phyloP scores from a whole-genome alignment of 805 yeast species.

The Metschnikowia continentalis region DNA sequence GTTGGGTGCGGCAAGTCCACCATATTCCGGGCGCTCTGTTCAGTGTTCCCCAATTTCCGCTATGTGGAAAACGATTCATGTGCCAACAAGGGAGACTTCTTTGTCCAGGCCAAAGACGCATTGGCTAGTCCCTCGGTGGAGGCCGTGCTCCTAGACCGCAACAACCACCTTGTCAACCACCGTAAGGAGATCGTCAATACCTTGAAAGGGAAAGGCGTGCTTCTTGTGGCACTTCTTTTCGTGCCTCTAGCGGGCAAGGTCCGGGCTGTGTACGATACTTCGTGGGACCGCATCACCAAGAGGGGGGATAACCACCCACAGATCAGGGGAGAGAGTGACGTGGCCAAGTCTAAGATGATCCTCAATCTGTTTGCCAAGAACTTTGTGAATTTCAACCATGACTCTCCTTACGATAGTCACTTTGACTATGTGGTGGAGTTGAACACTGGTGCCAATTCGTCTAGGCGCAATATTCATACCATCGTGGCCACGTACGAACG shows the following conservation, averaged over 20 bases:
- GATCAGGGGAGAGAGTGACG: slow-evolving; percentile 53
- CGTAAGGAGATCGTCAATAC: slow-evolving; percentile 61
- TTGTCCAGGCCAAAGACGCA: slow-evolving; percentile 39
- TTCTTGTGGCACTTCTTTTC: slow-evolving; percentile 68
- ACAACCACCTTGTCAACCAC: slow-evolving; percentile 72
- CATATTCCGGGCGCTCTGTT: slow-evolving; percentile 53
- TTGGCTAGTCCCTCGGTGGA: slow-evolving; percentile 23
- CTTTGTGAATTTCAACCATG: slow-evolving; percentile 55
- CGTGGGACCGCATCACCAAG: slow-evolving; percentile 52
- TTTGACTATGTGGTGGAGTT: slow-evolving; percentile 69
- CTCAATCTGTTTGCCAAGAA: slow-evolving; percentile 71
- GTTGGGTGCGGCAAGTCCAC: slow-evolving; percentile 96
- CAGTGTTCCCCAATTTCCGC: slow-evolving; percentile 57
- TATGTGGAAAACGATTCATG: slow-evolving; percentile 80
- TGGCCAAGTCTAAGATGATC: slow-evolving; percentile 50
- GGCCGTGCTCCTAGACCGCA: slow-evolving; percentile 74
- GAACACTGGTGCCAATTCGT: slow-evolving; percentile 27
- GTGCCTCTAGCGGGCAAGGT: slow-evolving; percentile 33
- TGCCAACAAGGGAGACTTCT: slow-evolving; percentile 46
- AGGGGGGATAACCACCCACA: slow-evolving; percentile 91
- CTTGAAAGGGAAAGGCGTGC: slow-evolving; percentile 39
- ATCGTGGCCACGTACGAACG: slow-evolving; percentile 3
- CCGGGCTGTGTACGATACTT: slow-evolving; percentile 43
- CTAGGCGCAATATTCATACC: slow-evolving; percentile 10
- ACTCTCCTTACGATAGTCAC: slow-evolving; percentile 51